Percentiles rank a stretch among this genome's conserved stretches.
Conservation (phyloP, 2,329 filamentous ascomycete genomes). For the Dothistroma septosporum region DNA sequence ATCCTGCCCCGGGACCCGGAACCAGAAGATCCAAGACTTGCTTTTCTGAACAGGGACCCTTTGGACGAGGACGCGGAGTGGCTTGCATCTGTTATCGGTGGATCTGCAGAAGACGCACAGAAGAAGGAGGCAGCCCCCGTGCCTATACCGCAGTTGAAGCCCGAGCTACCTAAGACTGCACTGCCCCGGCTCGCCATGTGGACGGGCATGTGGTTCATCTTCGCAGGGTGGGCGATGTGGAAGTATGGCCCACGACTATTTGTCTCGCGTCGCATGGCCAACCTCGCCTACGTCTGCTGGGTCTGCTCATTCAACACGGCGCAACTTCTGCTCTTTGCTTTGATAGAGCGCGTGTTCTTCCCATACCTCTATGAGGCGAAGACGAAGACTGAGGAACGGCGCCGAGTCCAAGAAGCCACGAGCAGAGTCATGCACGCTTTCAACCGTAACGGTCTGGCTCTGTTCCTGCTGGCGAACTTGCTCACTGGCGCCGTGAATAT, state of each 20-base stretch:
- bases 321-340: conserved; percentile 75
- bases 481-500: conserved; percentile 87
- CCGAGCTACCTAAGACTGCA: conserved; percentile 27
- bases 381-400: conserved; percentile 54
- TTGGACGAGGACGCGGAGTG: conserved; percentile 37
- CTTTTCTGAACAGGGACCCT: conserved; percentile 19
- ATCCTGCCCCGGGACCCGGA: conserved; percentile 59
- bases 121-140: conserved; percentile 15
- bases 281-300: conserved; percentile 91
- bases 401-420: conserved; percentile 65
- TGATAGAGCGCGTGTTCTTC: conserved; percentile 75
- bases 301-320: conserved; percentile 82
- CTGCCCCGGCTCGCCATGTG: conserved; percentile 57
- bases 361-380: conserved; percentile 62
- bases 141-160: conserved; percentile 22
- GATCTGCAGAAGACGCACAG: conserved; percentile 13
- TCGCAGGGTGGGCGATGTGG: conserved; percentile 60
- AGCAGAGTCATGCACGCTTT: conserved; percentile 77
- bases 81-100: conserved; percentile 34
- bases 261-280: conserved; percentile 85
- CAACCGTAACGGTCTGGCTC: conserved; percentile 79
- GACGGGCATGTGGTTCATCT: conserved; percentile 67
- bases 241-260: conserved; percentile 69
- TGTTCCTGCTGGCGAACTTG: conserved; percentile 86
- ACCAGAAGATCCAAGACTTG: conserved; percentile 16